Conservation (phyloP, 1,139 yeast species). For the Debaryomycetaceae sp. region DNA sequence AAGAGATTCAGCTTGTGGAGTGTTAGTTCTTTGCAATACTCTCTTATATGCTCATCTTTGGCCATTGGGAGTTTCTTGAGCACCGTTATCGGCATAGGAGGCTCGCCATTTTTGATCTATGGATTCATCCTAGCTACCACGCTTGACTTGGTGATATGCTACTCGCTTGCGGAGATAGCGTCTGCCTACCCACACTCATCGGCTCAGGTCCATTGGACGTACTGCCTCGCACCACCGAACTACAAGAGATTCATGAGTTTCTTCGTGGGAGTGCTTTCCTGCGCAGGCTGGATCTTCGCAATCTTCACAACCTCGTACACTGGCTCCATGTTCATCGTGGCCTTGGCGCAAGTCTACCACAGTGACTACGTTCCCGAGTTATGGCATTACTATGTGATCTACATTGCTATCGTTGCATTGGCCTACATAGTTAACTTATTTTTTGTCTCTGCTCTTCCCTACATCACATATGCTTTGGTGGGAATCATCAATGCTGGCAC, state of each 20-base stretch:
- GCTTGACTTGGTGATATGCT: slow-evolving; percentile 20
- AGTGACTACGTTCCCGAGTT: slow-evolving; percentile 18
- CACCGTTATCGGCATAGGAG: slow-evolving; percentile 26
- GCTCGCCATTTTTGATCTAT: slow-evolving; percentile 21
- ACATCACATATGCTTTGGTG: slow-evolving; percentile 15
- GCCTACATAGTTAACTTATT: slow-evolving; percentile 20
- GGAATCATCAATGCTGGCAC: slow-evolving; percentile 22
- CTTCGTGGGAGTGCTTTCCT: slow-evolving; percentile 46
- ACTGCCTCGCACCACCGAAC: slow-evolving; percentile 18
- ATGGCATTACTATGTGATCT: slow-evolving; percentile 23
- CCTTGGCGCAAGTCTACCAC: slow-evolving; percentile 34
- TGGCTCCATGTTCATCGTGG: slow-evolving; percentile 41
- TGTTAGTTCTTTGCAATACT: slow-evolving; percentile 20
- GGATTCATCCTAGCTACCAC: slow-evolving; percentile 20
- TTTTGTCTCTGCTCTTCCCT: slow-evolving; percentile 16
- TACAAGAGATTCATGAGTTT: slow-evolving; percentile 27
- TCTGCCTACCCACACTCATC: slow-evolving; percentile 27
- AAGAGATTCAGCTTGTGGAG: slow-evolving; percentile 22
- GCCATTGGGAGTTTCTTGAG: slow-evolving; percentile 24
- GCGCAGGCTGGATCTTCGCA: slow-evolving; percentile 52
- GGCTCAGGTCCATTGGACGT: slow-evolving; percentile 30
- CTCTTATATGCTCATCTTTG: slow-evolving; percentile 22
- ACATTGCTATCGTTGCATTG: slow-evolving; percentile 12
- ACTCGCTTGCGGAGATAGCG: slow-evolving; percentile 24
- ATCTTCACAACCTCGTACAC: slow-evolving; percentile 24